phyloP scores from a whole-genome alignment of 1,139 yeast genomes.

The Scheffersomyces lignicola region DNA sequence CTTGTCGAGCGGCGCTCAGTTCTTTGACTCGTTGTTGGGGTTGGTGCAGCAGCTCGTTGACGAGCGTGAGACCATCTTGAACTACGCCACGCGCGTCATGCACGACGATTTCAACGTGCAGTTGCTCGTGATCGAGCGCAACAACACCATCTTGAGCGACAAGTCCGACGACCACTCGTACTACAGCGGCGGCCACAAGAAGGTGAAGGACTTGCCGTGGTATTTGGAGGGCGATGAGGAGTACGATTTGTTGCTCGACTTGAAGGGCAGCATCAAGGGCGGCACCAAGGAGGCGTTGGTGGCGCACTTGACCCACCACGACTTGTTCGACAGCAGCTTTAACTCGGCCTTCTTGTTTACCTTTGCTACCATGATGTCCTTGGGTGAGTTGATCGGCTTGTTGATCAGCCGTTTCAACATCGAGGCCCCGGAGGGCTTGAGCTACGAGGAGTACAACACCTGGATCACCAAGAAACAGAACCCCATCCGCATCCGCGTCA shows the following conservation, averaged over 20 bases:
- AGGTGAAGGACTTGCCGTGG: slow-evolving; percentile 64
- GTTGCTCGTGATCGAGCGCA: slow-evolving; percentile 59
- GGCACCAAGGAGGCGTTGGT: slow-evolving; percentile 82
- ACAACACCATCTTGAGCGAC: slow-evolving; percentile 49
- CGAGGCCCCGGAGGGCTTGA: slow-evolving; percentile 85
- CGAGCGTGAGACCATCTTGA: slow-evolving; percentile 67
- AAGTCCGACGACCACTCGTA: slow-evolving; percentile 37
- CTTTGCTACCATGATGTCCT: slow-evolving; percentile 73
- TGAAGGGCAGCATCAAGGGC: slow-evolving; percentile 76
- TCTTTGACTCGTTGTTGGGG: slow-evolving; percentile 43
- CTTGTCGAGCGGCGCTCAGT: slow-evolving; percentile 46
- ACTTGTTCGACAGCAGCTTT: slow-evolving; percentile 64
- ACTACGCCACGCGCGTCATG: slow-evolving; percentile 76
- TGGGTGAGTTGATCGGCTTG: slow-evolving; percentile 61
- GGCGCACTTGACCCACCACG: slow-evolving; percentile 83
- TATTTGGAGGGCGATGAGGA: slow-evolving; percentile 78
- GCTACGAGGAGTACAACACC: slow-evolving; percentile 74
- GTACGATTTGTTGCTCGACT: slow-evolving; percentile 67
- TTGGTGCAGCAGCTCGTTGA: slow-evolving; percentile 61
- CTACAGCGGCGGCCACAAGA: slow-evolving; percentile 37
- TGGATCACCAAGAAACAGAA: slow-evolving; percentile 76
- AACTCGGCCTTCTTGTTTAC: slow-evolving; percentile 72
- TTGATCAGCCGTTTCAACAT: slow-evolving; percentile 67
- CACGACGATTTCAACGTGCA: slow-evolving; percentile 69
- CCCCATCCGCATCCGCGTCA: slow-evolving; percentile 69